Percentiles rank a stretch among this genome's conserved stretches.
phyloP scores from a whole-genome alignment of 2,329 filamentous ascomycete species.

The Fusarium beomiforme region DNA sequence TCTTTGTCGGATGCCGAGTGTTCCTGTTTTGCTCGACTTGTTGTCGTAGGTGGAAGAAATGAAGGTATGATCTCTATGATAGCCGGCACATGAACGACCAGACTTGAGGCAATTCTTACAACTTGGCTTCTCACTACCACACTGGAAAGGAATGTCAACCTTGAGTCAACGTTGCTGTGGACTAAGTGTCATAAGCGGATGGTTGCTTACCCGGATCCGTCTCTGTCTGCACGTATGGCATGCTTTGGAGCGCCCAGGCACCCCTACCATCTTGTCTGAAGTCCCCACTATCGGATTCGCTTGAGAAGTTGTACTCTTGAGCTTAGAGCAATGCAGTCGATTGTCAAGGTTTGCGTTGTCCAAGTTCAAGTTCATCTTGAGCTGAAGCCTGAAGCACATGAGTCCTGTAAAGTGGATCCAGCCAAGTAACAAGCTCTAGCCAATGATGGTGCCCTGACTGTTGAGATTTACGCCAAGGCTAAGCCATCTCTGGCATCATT shows the following conservation, averaged over 20 bases:
- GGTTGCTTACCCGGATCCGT: not conserved
- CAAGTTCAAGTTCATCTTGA: not conserved
- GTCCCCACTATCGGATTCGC: not conserved
- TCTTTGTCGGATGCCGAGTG: too few species aligned
- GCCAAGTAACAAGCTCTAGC: not conserved
- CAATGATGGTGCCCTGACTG: accelerated
- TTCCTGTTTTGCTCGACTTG: not conserved
- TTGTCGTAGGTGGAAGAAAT: not conserved
- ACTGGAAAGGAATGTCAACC: not conserved
- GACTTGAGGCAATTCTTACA: not conserved
- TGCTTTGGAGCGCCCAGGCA: not conserved
- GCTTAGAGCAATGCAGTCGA: too few species aligned
- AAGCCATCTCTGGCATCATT: not conserved
- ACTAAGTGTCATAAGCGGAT: not conserved
- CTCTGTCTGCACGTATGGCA: not conserved
- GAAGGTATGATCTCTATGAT: not conserved
- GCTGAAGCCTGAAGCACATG: not conserved
- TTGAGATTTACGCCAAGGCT: not conserved
- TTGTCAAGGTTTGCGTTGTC: not conserved
- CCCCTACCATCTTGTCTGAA: not conserved
- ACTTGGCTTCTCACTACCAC: not conserved
- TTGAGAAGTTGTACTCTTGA: not conserved
- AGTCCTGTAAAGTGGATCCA: not conserved
- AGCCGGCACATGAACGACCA: not conserved
- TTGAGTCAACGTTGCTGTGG: not conserved